Conservation (phyloP, 106 monocot genomes). For the Agapanthus africanus region DNA sequence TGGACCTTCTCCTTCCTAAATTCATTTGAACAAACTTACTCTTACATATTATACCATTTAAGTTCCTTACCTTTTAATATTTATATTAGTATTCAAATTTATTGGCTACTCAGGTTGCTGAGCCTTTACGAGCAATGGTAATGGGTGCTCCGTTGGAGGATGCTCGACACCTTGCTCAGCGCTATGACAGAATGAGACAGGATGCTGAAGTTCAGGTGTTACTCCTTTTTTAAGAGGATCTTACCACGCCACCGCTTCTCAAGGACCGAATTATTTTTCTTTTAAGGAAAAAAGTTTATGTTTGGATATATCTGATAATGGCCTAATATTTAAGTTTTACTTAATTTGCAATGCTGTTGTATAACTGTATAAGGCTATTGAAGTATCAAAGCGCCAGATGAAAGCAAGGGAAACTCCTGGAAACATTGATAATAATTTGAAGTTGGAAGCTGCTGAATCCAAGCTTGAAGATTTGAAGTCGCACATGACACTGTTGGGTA, state of each 20-base stretch:
- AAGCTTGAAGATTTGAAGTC: constrained; percentile 85
- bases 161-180: constrained; percentile 91
- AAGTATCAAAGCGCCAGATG: constrained; percentile 83
- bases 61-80: neutral
- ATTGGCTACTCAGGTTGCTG: constrained; percentile 57
- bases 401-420: constrained; percentile 69
- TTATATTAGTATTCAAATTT: constrained; percentile 1
- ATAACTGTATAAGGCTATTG: constrained; percentile 70
- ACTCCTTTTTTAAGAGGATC: too few relatives aligned
- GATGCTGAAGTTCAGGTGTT: constrained; percentile 96
- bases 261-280: too few relatives aligned
- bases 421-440: constrained; percentile 54
- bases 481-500: constrained; percentile 68
- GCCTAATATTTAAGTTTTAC: too few relatives aligned
- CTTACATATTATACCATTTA: neutral
- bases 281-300: too few relatives aligned
- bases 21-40: neutral
- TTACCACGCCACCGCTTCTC: too few relatives aligned
- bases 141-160: constrained; percentile 95
- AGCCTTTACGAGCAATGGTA: constrained; percentile 96
- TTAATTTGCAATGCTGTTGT: too few relatives aligned
- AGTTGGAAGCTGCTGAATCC: constrained; percentile 75
- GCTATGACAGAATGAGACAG: constrained; percentile 86
- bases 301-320: too few relatives aligned
- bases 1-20: neutral